Base-by-base conservation (phyloP, 179 eudicot species). In the Amaranthus tricolor region DNA sequence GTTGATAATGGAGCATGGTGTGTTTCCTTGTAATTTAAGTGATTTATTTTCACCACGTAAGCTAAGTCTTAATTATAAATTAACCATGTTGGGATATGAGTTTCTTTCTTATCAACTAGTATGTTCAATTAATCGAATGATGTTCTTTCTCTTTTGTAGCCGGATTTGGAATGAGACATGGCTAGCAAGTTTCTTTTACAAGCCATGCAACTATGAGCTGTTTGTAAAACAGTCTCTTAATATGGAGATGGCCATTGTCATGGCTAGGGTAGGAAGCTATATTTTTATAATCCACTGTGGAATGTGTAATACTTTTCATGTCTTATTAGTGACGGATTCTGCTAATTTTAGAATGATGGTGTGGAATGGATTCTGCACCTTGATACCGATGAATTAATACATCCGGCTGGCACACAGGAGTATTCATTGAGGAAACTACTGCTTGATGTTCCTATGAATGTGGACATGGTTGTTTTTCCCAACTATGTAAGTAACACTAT, bases 91-190 rank as follows among this genome's bases (percentile, higher is more conserved):
- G 45, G 45, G 52, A 10, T 44, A 31, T 77, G 16, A 16, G 12
- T n/a, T n/a, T n/a, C n/a, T n/a, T n/a, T n/a, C n/a, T 10, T 62
- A 13, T 14, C 43, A 53, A 21, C 9, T 80, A 31, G 12, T 7
- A 6, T 68, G 50, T 55, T 9, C 67, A 14, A 12, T 69, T 31
- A 70, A 53, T 20, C 53, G 57, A 72, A 54, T 17, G 13, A 9
- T 81, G 9, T 68, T 54, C 31, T 17, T 44, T 80, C 68, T 72
- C 75, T 61, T 54, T 79, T 31, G 16, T 78, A 94, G 98, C 82
- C 98, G 97, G 48, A 94, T 94, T 71, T 94, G 98, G 98, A 94
- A 94, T 66, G 98, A 94, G 81, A 92, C 98, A 51, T 92, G 98
- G 98, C 81, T 94, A 69, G 79, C 97, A 31, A 83, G 89, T 80